These are phyloP conservation scores for Globisporangium acanthophoron DNA, from an alignment of 352 stramenopile species.

Conservation along the genomic window DNA sequence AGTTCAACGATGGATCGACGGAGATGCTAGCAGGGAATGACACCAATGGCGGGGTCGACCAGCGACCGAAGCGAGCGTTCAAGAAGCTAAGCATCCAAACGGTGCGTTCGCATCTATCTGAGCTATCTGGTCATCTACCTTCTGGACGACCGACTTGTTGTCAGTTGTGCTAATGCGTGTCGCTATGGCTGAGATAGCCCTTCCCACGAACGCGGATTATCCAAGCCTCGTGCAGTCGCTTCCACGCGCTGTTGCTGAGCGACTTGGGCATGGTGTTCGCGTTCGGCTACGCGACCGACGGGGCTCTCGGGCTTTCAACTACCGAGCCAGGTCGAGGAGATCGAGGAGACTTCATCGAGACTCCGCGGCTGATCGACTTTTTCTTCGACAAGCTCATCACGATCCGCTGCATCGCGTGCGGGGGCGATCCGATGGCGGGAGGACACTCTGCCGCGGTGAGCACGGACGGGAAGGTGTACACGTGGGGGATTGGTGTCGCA, in stretches of 20 bases:
- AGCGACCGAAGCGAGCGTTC: not conserved
- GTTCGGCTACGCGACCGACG: slow-evolving; percentile 43
- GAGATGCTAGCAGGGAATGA: not conserved
- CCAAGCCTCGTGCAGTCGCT: slow-evolving; percentile 48
- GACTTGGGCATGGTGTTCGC: slow-evolving; percentile 63
- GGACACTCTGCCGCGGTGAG: slow-evolving; percentile 67
- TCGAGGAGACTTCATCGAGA: slow-evolving; percentile 5
- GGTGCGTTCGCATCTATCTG: slow-evolving; percentile 16
- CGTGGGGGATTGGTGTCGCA: slow-evolving; percentile 65
- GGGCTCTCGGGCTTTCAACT: slow-evolving; percentile 32
- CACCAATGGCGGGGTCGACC: not conserved
- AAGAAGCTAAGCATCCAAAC: slow-evolving; percentile 12
- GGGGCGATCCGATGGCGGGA: slow-evolving; percentile 45
- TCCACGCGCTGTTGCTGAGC: slow-evolving; percentile 58
- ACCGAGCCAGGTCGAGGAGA: not conserved
- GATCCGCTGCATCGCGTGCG: slow-evolving; percentile 37
- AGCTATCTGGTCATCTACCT: too few species aligned
- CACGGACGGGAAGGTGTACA: slow-evolving; percentile 53
- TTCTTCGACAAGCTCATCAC: slow-evolving; percentile 48
- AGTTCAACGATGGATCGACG: slow-evolving; percentile 3
- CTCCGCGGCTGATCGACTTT: slow-evolving; percentile 37
- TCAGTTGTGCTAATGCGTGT: not conserved
- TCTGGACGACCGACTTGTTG: too few species aligned
- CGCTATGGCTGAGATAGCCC: slow-evolving; percentile 15
- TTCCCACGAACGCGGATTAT: slow-evolving; percentile 56